Base-by-base conservation (phyloP, 208 protist species). In the Jaenimonas drosophilae region DNA sequence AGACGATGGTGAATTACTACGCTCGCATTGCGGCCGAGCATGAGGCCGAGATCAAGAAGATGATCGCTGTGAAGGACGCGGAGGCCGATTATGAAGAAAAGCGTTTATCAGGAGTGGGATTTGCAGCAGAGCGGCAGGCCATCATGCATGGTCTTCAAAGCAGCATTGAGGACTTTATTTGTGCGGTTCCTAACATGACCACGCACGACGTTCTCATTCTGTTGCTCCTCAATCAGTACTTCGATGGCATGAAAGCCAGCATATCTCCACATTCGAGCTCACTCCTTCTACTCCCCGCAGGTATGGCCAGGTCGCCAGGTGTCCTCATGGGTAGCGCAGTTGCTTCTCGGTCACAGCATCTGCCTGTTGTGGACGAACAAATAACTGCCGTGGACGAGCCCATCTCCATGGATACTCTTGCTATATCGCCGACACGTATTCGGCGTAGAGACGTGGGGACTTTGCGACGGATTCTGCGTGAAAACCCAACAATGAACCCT, bases 221-320 rank as follows among this genome's bases (percentile, higher is more conserved):
- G 52, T 49, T 86, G 1, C 52, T 89, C 23, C 56, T 89, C 43
- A 89, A 83, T 37, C 80, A 89, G 59, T 86, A 86, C 67, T 89
- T 86, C 44, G 76, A 89, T 47, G 57, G 76, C 30, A 61, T 89
- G 66, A 89, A 89, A 54, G 80, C 77, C 25, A 64, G n/a, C n/a
- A n/a, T n/a, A n/a, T n/a, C n/a, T n/a, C n/a, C n/a, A n/a, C n/a
- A n/a, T n/a, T n/a, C n/a, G n/a, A n/a, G n/a, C n/a, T n/a, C n/a
- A n/a, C n/a, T n/a, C n/a, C n/a, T n/a, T n/a, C n/a, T n/a, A n/a
- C n/a, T n/a, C n/a, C n/a, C n/a, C n/a, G n/a, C n/a, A n/a, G n/a
- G n/a, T n/a, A n/a, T n/a, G n/a, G n/a, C n/a, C n/a, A n/a, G n/a
- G n/a, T n/a, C n/a, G n/a, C n/a, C n/a, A n/a, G n/a, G n/a, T n/a